Base-by-base conservation (phyloP, 2,329 filamentous ascomycete species). In the Apiospora phragmitis region DNA sequence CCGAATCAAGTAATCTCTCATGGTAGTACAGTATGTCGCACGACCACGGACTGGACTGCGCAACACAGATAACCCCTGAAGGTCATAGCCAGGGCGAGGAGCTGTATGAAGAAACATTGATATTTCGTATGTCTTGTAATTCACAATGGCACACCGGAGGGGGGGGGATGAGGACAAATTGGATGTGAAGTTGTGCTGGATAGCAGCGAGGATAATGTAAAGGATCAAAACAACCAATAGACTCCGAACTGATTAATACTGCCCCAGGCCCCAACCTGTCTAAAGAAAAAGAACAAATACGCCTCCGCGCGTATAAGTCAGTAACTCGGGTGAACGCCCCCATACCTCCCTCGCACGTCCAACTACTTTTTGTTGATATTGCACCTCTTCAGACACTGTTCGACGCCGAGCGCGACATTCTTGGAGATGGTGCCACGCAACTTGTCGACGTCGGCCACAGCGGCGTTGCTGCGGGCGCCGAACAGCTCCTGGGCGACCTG, bases 351-450 rank as follows among this genome's bases (percentile, higher is more conserved):
- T 8, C 11, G 32, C 2, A 6, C 32, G 18, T 38, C 21, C 16
- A 66, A 75, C 71, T 72, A 73, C 68, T 73, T 70, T 74, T 77
- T 77, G n/a, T 70, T 6, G 42, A 76, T 76, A 0, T 67, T 69
- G 77, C 88, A 89, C 77, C 82, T 86, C 71, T 80, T 76, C 75
- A 89, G 78, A 77, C 88, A 91, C 72, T 81, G 75, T 71, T 89
- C 85, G 16, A 90, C 83, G 67, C 86, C 87, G 29, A 83, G 77
- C 4, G 87, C 86, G 59, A 89, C 81, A 70, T 84, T 87, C 12
- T 76, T 76, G 21, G 88, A 88, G 70, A 85, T 81, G 18, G 79
- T 71, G 3, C 73, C 73, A 74, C 81, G 81, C 73, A 88, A 83
- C 69, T 77, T 79, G 35, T 85, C 84, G 21, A 87, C 80, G 75